A percentile compares a stretch with the other conserved stretches of the same genome.
These are phyloP conservation scores for Stagonosporopsis tanaceti DNA, from an alignment of 2,329 filamentous ascomycete genomes.

Conservation along the genomic window DNA sequence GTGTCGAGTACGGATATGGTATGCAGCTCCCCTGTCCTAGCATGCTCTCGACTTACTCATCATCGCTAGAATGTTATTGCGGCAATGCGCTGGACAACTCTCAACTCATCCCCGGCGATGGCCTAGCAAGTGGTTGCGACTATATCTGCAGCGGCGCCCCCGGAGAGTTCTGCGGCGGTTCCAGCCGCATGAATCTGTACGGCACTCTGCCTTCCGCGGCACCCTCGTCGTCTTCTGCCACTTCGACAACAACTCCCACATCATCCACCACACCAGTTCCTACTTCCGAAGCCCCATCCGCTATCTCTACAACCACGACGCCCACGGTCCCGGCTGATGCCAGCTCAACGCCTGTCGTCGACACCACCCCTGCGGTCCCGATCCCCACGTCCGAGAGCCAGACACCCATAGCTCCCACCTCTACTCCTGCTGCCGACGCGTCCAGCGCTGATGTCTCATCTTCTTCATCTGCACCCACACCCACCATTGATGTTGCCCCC, in stretches of 20 bases:
- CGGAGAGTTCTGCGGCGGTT: neutral
- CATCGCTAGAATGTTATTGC: neutral
- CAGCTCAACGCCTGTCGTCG: neutral
- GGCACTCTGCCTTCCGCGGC: neutral
- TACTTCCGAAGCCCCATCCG: neutral
- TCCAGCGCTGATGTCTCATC: neutral
- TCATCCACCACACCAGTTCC: neutral
- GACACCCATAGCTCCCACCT: neutral
- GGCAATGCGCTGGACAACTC: neutral
- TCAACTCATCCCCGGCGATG: neutral
- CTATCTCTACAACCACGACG: neutral
- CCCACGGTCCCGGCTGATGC: neutral
- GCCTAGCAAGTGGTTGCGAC: neutral
- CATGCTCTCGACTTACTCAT: neutral
- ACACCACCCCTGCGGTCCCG: neutral
- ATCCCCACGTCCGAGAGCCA: neutral
- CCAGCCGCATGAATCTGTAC: neutral
- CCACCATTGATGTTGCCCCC: neutral
- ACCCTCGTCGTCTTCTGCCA: neutral
- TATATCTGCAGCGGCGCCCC: neutral
- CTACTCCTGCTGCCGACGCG: no score
- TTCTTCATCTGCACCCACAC: neutral
- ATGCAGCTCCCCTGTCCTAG: neutral
- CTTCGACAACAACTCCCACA: neutral
- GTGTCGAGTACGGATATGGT: slow-evolving; percentile 1